Percentiles rank a stretch among this genome's conserved stretches.
Conservation (phyloP, 192 early-diverging fungal species). For the Umbelopsis vinacea region DNA sequence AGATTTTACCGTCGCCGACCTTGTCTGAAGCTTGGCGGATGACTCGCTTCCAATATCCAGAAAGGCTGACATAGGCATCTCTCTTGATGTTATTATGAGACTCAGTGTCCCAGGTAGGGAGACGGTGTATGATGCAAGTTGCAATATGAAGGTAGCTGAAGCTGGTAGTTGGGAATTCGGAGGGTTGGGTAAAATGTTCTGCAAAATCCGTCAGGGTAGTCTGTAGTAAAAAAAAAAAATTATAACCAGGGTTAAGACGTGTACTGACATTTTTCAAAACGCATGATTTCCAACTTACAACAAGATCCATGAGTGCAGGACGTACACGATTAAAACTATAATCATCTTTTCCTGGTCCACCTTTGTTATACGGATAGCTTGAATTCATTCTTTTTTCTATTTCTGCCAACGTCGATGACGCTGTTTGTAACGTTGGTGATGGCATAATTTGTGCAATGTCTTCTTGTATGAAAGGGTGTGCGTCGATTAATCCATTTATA, state of each 20-base stretch:
- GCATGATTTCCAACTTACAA: too few relatives aligned
- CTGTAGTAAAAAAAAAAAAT: constrained; percentile 32
- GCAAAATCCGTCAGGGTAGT: constrained; percentile 70
- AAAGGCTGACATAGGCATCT: constrained; percentile 71
- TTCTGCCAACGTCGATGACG: constrained; percentile 61
- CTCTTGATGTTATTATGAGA: constrained; percentile 68
- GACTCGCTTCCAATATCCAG: constrained; percentile 77
- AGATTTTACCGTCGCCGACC: constrained; percentile 83
- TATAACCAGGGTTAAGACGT: constrained; percentile 36
- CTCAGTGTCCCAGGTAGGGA: constrained; percentile 78
- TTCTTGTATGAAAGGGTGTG: constrained; percentile 72
- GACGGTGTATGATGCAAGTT: constrained; percentile 68
- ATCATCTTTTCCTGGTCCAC: constrained; percentile 75
- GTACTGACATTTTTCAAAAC: background rate
- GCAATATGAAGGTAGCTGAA: constrained; percentile 84
- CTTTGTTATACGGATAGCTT: constrained; percentile 86
- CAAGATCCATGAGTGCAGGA: constrained; percentile 72
- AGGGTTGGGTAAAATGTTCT: constrained; percentile 73
- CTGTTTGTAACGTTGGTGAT: constrained; percentile 82
- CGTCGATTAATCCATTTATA: constrained; percentile 71
- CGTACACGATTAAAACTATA: constrained; percentile 88
- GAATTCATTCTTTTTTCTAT: constrained; percentile 73
- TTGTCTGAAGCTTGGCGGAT: constrained; percentile 74
- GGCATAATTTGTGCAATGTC: constrained; percentile 79
- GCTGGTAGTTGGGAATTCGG: constrained; percentile 72